Base-by-base conservation (phyloP, 1,139 yeast genomes). In the Sugiyamaella pinicola region DNA sequence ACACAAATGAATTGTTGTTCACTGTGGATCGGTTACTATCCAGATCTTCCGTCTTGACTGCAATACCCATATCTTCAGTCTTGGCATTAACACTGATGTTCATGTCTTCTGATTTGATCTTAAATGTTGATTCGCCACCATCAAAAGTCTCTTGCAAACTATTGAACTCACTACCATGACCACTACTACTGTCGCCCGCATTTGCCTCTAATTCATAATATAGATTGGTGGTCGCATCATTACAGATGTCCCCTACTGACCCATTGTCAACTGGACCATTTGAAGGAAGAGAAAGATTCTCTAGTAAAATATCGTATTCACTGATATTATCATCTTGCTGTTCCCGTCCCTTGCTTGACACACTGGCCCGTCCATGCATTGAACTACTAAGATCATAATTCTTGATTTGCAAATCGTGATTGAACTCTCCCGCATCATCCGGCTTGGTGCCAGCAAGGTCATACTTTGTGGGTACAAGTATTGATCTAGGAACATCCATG, bases 401-500 rank as follows among this genome's bases (percentile, higher is more conserved):
- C 28, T 19, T 29, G 28, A 39, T 10, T 29, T 37, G 28, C 29
- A 28, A 28, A 29, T 38, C 44, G 24, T 39, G 44, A 15, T 31
- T 19, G 24, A 13, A 26, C 6, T 38, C 49, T 8, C 24, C 44
- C 2, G 22, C 38, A 26, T 28, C 26, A 24, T 37, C 49, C 29
- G 26, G 35, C 19, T 26, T 39, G 4, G 28, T 38, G 3, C 49
- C 38, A n/a, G 49, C 33, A 17, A 46, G 38, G 37, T 46, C 49
- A 35, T 37, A 39, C 31, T 35, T 35, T 21, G 39, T 13, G 19
- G 49, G 49, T 46, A 46, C 38, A 34, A 29, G 37, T 22, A 46
- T 33, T 28, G 49, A 37, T 28, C 49, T 46, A 18, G 49, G 49
- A 28, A 46, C 19, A 38, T 46, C 49, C 49, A 46, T 46, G 17